A percentile compares a stretch with the other conserved stretches of the same genome.
These are phyloP conservation scores for Raffaelea arxii DNA, from an alignment of 2,329 filamentous ascomycete species.

Conservation along the genomic window DNA sequence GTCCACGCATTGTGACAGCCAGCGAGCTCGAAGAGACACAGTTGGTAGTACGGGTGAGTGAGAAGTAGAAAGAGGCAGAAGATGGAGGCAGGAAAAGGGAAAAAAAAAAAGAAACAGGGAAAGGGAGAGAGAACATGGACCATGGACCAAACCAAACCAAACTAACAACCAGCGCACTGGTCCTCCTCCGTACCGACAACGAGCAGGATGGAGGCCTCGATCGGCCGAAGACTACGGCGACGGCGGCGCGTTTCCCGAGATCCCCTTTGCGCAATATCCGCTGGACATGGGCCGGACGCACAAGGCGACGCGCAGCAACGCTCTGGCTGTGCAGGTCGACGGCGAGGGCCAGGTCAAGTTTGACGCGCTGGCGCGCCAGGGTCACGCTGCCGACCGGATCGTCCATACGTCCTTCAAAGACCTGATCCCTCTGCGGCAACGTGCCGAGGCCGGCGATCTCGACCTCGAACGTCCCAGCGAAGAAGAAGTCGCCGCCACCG, in stretches of 20 bases:
- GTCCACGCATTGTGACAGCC: constrained; percentile 72
- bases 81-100: background rate
- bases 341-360: constrained; percentile 90
- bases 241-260: constrained; percentile 76
- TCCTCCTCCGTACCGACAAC: constrained; percentile 79
- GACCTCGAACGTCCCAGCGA: constrained; percentile 75
- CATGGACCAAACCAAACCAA: too few species aligned
- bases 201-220: constrained; percentile 83
- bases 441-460: constrained; percentile 86
- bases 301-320: constrained; percentile 60
- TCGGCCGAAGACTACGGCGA: constrained; percentile 87
- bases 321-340: constrained; percentile 86
- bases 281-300: constrained; percentile 84
- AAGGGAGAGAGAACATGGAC: constrained; percentile 47
- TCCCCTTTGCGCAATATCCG: constrained; percentile 83
- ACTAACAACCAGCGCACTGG: too few species aligned
- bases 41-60: constrained; percentile 62
- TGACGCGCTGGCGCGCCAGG: constrained; percentile 84
- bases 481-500: constrained; percentile 74
- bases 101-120: constrained; percentile 6
- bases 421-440: constrained; percentile 84
- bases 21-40: constrained; percentile 77
- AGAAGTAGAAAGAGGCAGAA: background rate
- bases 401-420: constrained; percentile 96
- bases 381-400: constrained; percentile 73